A percentile compares a stretch with the other conserved stretches of the same genome.
Evolutionary conservation across 805 yeast genomes (phyloP).

Genomic region (Brettanomyces custersianus): DNA sequence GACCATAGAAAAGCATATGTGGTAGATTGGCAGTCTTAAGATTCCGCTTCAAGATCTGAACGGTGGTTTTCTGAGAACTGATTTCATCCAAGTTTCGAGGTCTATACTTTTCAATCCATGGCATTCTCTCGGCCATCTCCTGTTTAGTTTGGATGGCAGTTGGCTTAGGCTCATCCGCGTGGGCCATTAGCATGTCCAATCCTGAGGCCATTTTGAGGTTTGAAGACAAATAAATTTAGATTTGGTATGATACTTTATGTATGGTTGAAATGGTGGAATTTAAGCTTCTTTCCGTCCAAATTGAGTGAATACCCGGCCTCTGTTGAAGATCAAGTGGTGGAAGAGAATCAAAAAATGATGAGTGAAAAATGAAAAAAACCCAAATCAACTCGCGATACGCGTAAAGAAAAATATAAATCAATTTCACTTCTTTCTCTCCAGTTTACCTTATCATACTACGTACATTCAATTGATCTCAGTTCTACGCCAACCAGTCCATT

Average conservation of each 20-base stretch:
- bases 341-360: too few species aligned
- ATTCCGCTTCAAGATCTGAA: slow-evolving; percentile 71
- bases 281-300: too few species aligned
- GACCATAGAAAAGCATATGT: slow-evolving; percentile 87
- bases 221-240: too few species aligned
- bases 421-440: neutral
- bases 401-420: neutral
- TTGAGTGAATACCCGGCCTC: too few species aligned
- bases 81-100: slow-evolving; percentile 84
- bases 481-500: too few species aligned
- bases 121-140: slow-evolving; percentile 46
- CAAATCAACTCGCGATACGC: neutral
- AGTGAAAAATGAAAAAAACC: slow-evolving; percentile 1
- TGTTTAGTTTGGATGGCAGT: slow-evolving; percentile 11
- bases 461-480: too few species aligned
- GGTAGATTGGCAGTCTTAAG: slow-evolving; percentile 77
- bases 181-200: slow-evolving; percentile 13
- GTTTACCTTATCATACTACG: too few species aligned
- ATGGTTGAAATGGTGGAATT: too few species aligned
- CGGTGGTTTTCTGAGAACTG: slow-evolving; percentile 86
- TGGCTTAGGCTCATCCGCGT: slow-evolving; percentile 8
- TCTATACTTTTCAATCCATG: slow-evolving; percentile 94
- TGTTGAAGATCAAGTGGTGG: too few species aligned
- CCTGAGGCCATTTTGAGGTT: slow-evolving; percentile 2
- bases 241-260: too few species aligned